phyloP scores from a whole-genome alignment of 2,329 filamentous ascomycete genomes.

The Dothideomycetidae sp. region DNA sequence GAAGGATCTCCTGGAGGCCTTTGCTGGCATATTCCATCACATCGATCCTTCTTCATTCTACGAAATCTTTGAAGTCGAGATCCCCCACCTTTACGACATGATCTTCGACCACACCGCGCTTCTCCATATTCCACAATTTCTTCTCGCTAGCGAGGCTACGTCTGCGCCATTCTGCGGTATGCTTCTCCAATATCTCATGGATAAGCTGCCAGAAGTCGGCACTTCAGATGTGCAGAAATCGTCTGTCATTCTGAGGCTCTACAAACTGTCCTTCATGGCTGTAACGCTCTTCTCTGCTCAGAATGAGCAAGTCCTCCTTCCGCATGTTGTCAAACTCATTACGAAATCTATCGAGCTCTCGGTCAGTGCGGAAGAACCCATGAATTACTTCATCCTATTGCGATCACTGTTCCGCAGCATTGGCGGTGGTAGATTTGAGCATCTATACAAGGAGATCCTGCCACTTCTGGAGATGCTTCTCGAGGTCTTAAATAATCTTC shows the following conservation, averaged over 20 bases:
- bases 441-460: constrained; percentile 94
- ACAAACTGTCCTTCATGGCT: constrained; percentile 98
- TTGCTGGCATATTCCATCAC: constrained; percentile 95
- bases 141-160: constrained; percentile 95
- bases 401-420: constrained; percentile 92
- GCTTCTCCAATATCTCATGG: constrained; percentile 95
- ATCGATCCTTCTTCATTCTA: constrained; percentile 97
- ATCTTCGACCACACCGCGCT: constrained; percentile 94
- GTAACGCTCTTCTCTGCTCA: constrained; percentile 89
- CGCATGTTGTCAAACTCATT: constrained; percentile 93
- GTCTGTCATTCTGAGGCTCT: constrained; percentile 80
- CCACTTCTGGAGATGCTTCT: constrained; percentile 93
- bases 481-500: constrained; percentile 88
- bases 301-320: constrained; percentile 89
- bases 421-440: constrained; percentile 90
- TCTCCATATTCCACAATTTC: constrained; percentile 92
- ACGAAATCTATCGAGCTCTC: constrained; percentile 95
- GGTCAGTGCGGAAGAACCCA: constrained; percentile 88
- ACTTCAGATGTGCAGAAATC: constrained; percentile 84
- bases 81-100: constrained; percentile 90
- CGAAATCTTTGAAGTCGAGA: constrained; percentile 95
- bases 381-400: constrained; percentile 94
- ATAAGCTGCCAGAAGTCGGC: constrained; percentile 86
- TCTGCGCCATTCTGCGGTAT: constrained; percentile 96
- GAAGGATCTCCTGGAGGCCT: constrained; percentile 92